Evolutionary conservation across 2,329 filamentous ascomycete species (phyloP).

Genomic region (Calonectria crousiana): DNA sequence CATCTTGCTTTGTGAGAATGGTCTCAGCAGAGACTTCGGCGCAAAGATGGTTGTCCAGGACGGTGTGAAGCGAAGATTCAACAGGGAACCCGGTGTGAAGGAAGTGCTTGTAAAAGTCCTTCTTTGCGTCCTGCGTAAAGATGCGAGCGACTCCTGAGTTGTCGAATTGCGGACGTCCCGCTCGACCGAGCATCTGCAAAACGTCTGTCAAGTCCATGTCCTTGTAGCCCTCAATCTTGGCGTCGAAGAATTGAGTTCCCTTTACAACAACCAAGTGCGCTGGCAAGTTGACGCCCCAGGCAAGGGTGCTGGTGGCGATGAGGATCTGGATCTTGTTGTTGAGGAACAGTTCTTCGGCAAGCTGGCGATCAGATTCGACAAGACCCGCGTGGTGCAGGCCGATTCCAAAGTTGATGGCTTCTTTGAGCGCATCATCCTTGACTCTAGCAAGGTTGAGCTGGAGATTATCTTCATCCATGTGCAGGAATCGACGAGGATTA

Average conservation of each 20-base stretch:
- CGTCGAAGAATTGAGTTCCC: conserved; percentile 97
- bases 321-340: conserved; percentile 99
- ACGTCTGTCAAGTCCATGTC: conserved; percentile 99
- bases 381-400: conserved; percentile 97
- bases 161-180: conserved; percentile 96
- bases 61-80: conserved; percentile 95
- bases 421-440: conserved; percentile 91
- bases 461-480: conserved; percentile 95
- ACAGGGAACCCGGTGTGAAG: conserved; percentile 98
- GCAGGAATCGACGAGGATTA: conserved; percentile 91
- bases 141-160: conserved; percentile 95
- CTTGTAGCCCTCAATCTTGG: conserved; percentile 96
- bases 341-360: conserved; percentile 94
- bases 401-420: conserved; percentile 97
- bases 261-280: conserved; percentile 98
- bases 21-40: conserved; percentile 96
- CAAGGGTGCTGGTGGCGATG: conserved; percentile 93
- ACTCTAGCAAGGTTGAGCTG: conserved; percentile 88
- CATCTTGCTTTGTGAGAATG: conserved; percentile 94
- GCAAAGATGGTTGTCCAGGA: conserved; percentile 95
- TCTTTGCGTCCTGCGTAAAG: conserved; percentile 97
- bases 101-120: conserved; percentile 99
- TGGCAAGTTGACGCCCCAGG: conserved; percentile 98
- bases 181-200: conserved; percentile 96
- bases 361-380: conserved; percentile 90